Percentiles rank a stretch among this genome's conserved stretches.
Evolutionary conservation across 75 land plant species (phyloP).

Genomic region (Ceratopteris richardii): DNA sequence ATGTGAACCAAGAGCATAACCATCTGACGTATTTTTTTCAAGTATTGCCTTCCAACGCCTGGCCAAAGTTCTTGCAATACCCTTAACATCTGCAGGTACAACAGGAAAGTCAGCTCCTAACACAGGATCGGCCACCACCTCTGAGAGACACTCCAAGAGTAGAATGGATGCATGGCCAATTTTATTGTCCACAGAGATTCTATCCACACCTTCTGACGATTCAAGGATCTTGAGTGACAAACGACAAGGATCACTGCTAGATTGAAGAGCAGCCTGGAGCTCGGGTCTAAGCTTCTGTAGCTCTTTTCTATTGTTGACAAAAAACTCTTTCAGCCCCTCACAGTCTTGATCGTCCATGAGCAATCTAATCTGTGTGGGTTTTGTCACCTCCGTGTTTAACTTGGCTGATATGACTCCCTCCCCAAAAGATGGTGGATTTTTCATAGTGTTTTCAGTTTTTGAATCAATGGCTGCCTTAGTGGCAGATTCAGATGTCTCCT

Average conservation of each 20-base stretch:
- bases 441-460: neutral
- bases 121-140: conserved; percentile 22
- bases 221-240: conserved; percentile 59
- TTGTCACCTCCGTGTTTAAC: neutral
- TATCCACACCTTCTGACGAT: conserved; percentile 13
- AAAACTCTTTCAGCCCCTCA: conserved; percentile 51
- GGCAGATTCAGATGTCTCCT: neutral
- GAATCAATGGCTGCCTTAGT: neutral
- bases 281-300: conserved; percentile 42
- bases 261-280: conserved; percentile 47
- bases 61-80: conserved; percentile 46
- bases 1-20: conserved; percentile 72
- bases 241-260: conserved; percentile 38
- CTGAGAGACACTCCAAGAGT: conserved; percentile 53
- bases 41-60: conserved; percentile 64
- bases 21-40: conserved; percentile 34
- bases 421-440: neutral
- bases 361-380: conserved; percentile 15
- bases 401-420: neutral
- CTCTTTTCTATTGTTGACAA: conserved; percentile 57
- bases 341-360: conserved; percentile 55
- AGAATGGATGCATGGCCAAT: conserved; percentile 53
- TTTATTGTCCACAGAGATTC: conserved; percentile 8
- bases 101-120: conserved; percentile 25
- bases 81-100: conserved; percentile 36